Percentiles rank a stretch among this genome's conserved stretches.
phyloP scores from a whole-genome alignment of 2,329 filamentous ascomycete genomes.

The Aspergillus chevalieri region DNA sequence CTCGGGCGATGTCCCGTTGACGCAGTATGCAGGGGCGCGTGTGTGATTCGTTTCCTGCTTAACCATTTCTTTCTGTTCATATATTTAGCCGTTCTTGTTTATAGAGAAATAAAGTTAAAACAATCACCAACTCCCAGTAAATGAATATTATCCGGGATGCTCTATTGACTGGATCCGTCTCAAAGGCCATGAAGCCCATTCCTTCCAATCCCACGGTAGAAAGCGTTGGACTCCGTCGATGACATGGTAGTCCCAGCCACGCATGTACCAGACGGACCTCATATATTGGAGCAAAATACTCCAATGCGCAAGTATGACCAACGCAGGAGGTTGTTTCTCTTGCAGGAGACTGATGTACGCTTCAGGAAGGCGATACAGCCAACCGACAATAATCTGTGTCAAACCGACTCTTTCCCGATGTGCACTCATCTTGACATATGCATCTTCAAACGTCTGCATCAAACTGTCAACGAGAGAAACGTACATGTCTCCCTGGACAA shows the following conservation, averaged over 20 bases:
- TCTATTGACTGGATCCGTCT: neutral
- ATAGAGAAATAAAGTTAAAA: neutral
- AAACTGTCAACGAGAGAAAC: constrained; percentile 8
- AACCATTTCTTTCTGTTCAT: neutral
- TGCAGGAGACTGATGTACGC: constrained; percentile 19
- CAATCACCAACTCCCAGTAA: neutral
- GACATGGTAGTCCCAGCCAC: constrained; percentile 29
- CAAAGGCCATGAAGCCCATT: constrained; percentile 24
- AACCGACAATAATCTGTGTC: constrained; percentile 23
- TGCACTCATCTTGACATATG: constrained; percentile 10
- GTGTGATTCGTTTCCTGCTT: no score
- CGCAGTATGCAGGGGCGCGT: constrained; percentile 2
- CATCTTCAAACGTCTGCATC: constrained; percentile 10
- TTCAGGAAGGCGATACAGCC: constrained; percentile 23
- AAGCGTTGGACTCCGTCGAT: constrained; percentile 18
- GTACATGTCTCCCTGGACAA: constrained; percentile 9
- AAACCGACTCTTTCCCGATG: constrained; percentile 8
- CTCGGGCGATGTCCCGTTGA: constrained; percentile 12
- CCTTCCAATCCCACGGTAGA: constrained; percentile 12
- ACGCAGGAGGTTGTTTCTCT: constrained; percentile 18
- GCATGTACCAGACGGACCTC: constrained; percentile 26
- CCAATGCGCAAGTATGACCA: constrained; percentile 28
- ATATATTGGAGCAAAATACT: constrained; percentile 21
- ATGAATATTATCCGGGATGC: neutral
- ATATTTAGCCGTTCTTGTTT: neutral